Evolutionary conservation across 2,329 filamentous ascomycete genomes (phyloP), one percentile per base, ranked within the genome.

Genomic region (Claviceps monticola): DNA sequence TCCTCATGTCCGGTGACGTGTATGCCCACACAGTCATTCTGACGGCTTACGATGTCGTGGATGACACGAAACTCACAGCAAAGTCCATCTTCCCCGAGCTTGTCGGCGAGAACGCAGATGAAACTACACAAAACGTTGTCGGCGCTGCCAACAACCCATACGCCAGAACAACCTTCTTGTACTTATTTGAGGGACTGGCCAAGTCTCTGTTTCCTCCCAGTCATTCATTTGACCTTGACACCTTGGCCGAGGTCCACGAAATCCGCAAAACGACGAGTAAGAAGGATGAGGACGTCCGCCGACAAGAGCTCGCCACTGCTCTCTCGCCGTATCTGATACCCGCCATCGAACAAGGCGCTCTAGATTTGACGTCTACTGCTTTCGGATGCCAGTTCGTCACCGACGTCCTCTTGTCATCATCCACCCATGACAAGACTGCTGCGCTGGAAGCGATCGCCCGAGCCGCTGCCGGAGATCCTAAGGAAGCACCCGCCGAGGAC

Each of bases 11-110:
- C 2, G 82, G 80, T 47, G 91, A 98, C 62, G 66, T 75, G 6
- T 69, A 90, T 61, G 93, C 82, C 1, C 88, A 95, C 63, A 75
- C 84, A 56, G 78, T 97, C 51, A 79, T 98, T 37, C 75, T 97
- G 51, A 78, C 89, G 1, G 88, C 88, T 1, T 89, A 90, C 64
- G 93, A 97, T 61, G 83, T 95, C 48, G 82, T 95, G 48, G 93
- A 98, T 60, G 93, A 98, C 65, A 98, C 93, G 9, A 90, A 94
- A 57, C 75, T 95, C 62, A 87, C 82, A 3, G 76, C 82, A 49
- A 97, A 95, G 71, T 76, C 86, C 36, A 86, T 98, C 57, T 88
- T 95, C 67, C 76, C 87, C 0, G 91, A 97, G 67, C 74, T 98
- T 13, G 70, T 96, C 17, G 86, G 83, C 56, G 86, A 87, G 61